phyloP scores from a whole-genome alignment of 352 stramenopile genomes.

The Paralagenidium karlingii region DNA sequence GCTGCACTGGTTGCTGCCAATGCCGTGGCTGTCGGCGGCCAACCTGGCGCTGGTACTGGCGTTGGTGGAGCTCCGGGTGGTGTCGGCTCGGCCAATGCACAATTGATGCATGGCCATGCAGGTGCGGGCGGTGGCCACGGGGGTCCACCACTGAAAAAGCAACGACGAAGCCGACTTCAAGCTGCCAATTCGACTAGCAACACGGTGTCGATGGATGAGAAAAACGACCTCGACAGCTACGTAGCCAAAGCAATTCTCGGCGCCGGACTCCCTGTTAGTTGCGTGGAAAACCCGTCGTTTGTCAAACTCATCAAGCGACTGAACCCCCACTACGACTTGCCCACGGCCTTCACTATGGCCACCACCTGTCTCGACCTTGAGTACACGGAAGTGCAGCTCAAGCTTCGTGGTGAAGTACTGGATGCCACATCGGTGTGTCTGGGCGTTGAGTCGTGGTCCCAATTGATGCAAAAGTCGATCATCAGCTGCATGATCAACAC shows the following conservation, averaged over 20 bases:
- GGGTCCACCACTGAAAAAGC: conserved; percentile 13
- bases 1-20: neutral
- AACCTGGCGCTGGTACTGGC: neutral
- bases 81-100: too few species aligned
- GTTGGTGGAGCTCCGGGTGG: too few species aligned
- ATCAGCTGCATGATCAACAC: conserved; percentile 46
- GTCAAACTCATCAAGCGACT: conserved; percentile 48
- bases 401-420: conserved; percentile 37
- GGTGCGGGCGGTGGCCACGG: conserved; percentile 1
- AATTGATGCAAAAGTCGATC: conserved; percentile 24
- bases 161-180: conserved; percentile 7
- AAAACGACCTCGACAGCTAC: conserved; percentile 36
- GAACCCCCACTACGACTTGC: conserved; percentile 28
- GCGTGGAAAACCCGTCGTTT: conserved; percentile 49
- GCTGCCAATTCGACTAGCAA: conserved; percentile 3
- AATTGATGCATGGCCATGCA: neutral
- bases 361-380: conserved; percentile 42
- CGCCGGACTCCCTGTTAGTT: conserved; percentile 27
- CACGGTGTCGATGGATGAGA: conserved; percentile 20
- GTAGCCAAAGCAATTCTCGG: conserved; percentile 44
- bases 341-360: conserved; percentile 29
- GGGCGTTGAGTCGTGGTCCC: conserved; percentile 36
- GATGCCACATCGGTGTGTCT: conserved; percentile 32
- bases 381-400: conserved; percentile 44
- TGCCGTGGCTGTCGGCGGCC: neutral